Conservation (phyloP, 2,329 filamentous ascomycete genomes). For the Venturia nashicola region DNA sequence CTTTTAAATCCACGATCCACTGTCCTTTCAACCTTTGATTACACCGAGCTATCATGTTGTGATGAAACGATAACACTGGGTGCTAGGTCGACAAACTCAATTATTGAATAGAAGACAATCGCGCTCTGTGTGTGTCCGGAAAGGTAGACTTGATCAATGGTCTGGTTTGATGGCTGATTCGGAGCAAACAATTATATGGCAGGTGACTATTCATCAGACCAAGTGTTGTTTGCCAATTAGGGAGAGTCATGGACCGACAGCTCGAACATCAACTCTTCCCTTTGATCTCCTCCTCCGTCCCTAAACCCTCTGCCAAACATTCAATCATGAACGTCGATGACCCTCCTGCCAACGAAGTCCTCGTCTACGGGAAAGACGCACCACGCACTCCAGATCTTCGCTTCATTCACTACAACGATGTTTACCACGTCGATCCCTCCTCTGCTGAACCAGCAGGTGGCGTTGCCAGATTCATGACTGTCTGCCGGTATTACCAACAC, state of each 20-base stretch:
- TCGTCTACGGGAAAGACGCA: constrained; percentile 1
- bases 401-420: constrained; percentile 86
- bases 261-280: neutral
- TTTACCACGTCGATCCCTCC: constrained; percentile 71
- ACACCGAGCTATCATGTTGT: too few relatives aligned
- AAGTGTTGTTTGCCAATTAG: neutral
- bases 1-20: too few relatives aligned
- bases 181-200: too few relatives aligned
- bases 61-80: too few relatives aligned
- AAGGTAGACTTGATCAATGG: too few relatives aligned
- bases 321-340: constrained; percentile 5
- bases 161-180: too few relatives aligned
- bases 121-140: too few relatives aligned
- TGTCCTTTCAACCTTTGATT: too few relatives aligned
- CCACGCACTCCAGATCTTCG: constrained; percentile 51
- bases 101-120: too few relatives aligned
- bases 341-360: constrained; percentile 21
- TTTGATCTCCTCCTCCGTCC: neutral
- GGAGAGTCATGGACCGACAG: neutral
- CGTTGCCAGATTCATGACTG: constrained; percentile 64
- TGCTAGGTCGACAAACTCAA: too few relatives aligned
- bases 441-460: constrained; percentile 78
- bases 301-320: neutral
- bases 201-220: too few relatives aligned
- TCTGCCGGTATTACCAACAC: constrained; percentile 62